These are phyloP conservation scores for Saussurea involucrata DNA, from an alignment of 129 eudicot species.

Conservation along the genomic window DNA sequence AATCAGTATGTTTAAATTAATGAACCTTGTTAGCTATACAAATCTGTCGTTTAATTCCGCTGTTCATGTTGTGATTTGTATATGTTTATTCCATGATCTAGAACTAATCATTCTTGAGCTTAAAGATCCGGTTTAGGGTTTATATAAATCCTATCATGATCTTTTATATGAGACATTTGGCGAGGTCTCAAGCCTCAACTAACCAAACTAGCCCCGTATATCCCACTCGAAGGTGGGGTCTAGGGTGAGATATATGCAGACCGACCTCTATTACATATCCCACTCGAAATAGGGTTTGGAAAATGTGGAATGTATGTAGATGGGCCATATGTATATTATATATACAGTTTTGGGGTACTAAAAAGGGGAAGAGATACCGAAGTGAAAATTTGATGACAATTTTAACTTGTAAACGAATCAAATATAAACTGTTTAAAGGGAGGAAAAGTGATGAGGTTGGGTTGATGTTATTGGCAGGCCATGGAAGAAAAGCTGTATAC, in stretches of 20 bases:
- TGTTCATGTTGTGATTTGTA: too few relatives aligned
- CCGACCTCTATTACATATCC: not conserved
- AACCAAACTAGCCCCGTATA: not conserved
- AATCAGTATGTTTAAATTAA: too few relatives aligned
- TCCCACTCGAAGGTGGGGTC: not conserved
- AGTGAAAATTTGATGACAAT: not conserved
- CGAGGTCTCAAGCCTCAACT: not conserved
- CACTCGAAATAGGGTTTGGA: not conserved
- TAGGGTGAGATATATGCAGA: not conserved
- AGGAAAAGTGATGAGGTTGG: not conserved
- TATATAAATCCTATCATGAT: too few relatives aligned
- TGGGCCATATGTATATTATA: too few relatives aligned
- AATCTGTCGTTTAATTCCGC: too few relatives aligned
- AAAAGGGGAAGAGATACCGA: not conserved
- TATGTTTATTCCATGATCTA: too few relatives aligned
- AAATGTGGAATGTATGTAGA: not conserved
- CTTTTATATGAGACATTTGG: not conserved
- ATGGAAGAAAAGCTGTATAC: constrained; percentile 51
- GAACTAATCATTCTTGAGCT: too few relatives aligned
- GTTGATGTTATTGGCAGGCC: constrained; percentile 38
- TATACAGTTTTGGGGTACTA: too few relatives aligned
- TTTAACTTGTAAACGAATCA: not conserved
- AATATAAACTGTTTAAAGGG: not conserved
- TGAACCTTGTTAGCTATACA: too few relatives aligned
- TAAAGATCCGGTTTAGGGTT: too few relatives aligned